Base-by-base conservation (phyloP, 805 yeast genomes). In the Cyberlindnera misumaiensis region DNA sequence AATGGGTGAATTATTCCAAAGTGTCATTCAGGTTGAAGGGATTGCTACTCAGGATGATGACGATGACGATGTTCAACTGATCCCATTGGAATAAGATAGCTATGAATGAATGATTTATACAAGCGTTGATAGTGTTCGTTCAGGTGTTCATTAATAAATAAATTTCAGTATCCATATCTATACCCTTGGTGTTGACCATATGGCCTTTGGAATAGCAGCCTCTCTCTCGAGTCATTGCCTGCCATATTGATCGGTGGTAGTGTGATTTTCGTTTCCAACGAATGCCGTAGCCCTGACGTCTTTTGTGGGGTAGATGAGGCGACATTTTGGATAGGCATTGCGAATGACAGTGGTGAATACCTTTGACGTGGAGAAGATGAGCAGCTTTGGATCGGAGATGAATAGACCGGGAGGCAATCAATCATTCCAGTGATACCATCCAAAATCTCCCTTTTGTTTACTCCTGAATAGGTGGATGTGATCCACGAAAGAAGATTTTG, bases 1-100 rank as follows among this genome's bases (percentile, higher is more conserved):
- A 22, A 43, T 72, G 12, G 74, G 73, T 42, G 60, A 46, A 2
- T 27, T 54, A 11, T 54, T 40, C 35, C 26, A 28, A 7, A 11
- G 22, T 6, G 24, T 28, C 13, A 16, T 34, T 27, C 34, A 32
- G 17, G 25, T 17, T 5, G 8, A 29, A 4, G 33, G 12, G 33
- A 17, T 16, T 13, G 29, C 11, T 28, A 32, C 10, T 13, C 20
- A 34, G 11, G 26, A 17, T 7, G 36, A 27, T 12, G 16, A 11
- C 5, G 16, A 22, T 4, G 34, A 13, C 3, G 20, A 20, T 22
- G 26, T 14, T 15, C 29, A 28, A 14, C 15, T 13, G 26, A 32
- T 25, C 15, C 35, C 28, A 8, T 15, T 32, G 20, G 35, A 32
- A 22, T 32, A 11, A 32, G 15, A 11, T 11, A 22, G 14, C 17